Base-by-base conservation (phyloP, 768 basidiomycete species). In the Lentinula raphanica region DNA sequence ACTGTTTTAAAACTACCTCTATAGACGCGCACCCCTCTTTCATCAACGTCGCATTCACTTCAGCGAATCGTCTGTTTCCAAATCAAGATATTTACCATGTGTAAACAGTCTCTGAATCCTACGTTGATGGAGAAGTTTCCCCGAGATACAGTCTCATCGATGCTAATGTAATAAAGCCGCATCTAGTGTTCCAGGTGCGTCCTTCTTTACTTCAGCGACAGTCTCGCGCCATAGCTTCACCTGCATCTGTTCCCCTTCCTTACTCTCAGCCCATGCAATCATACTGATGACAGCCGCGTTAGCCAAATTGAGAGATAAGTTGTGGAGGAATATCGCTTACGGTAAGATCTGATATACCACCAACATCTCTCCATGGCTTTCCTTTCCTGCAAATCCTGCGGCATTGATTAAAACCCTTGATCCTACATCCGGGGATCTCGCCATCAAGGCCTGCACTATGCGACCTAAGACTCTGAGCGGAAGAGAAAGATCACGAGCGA, bases 181-280 rank as follows among this genome's bases (percentile, higher is more conserved):
- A 44, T 60, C 46, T 9, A 12, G 19, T 25, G 61, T 35, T 44
- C 60, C 63, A 27, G 63, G 56, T 12, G 55, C 49, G 12, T 40
- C 11, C 19, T 60, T 45, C 21, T 60, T 55, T 1, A 36, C 35
- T 32, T 54, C 58, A 23, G 25, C 57, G 45, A 59, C 39, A 4
- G 58, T 62, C 27, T 66, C 63, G 49, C 59, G 40, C 65, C 65
- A 66, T 0, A 64, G 31, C 13, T 38, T 59, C 39, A 48, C 38
- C 27, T 64, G 23, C 58, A 62, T 61, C 25, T 58, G 60, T 54
- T 61, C 56, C 6, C 61, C 61, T 45, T 51, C 28, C 21, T 58
- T 48, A 9, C 54, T 54, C 15, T 59, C 32, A 35, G 57, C 38
- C 29, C 60, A 60, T 2, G 54, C 13, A 28, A 32, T 38, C 28